Base-by-base conservation (phyloP, 192 early-diverging fungal genomes). In the Martensiomyces pterosporus region DNA sequence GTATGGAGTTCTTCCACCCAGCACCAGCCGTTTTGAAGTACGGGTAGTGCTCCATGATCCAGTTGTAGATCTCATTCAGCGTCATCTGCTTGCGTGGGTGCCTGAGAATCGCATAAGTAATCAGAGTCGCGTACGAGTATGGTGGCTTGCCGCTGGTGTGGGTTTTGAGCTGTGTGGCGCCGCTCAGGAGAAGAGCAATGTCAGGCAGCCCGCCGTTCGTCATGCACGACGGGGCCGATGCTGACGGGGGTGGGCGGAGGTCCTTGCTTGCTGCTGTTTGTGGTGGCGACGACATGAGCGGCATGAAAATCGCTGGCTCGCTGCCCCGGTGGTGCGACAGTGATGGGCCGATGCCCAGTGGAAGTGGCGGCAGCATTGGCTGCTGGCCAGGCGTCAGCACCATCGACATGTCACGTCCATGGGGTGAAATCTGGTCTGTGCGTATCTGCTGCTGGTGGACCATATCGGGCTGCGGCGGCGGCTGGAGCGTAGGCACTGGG, bases 1-100 rank as follows among this genome's bases (percentile, higher is more conserved):
- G 79, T 43, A 93, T 85, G 10, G 89, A 93, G 59, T 93, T 93
- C 68, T 90, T 80, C 85, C 82, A 84, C n/a, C 82, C 82, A 23
- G 72, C 73, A 25, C 78, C 78, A 1, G 87, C 89, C 13, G 82
- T 83, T 37, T 80, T 70, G 50, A 82, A 94, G 58, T 88, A 90
- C 7, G 88, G 84, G 44, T 85, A 92, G 48, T 84, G 54, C n/a
- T 78, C 76, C 52, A 81, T 82, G 13, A 89, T 77, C 78, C 84
- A 92, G 25, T 79, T 75, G 67, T 94, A 94, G 52, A 94, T 90
- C 35, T 89, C 89, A 52, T 80, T 85, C 19, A 94, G 75, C 16
- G 92, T 90, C 65, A 91, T 80, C 47, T 82, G 76, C 41, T 82
- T 78, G 18, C 76, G 75, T 13, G 81, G 79, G 34, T 75, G 75